These are phyloP conservation scores for Candida pseudoglaebosa DNA, from an alignment of 805 yeast genomes.

Conservation along the genomic window DNA sequence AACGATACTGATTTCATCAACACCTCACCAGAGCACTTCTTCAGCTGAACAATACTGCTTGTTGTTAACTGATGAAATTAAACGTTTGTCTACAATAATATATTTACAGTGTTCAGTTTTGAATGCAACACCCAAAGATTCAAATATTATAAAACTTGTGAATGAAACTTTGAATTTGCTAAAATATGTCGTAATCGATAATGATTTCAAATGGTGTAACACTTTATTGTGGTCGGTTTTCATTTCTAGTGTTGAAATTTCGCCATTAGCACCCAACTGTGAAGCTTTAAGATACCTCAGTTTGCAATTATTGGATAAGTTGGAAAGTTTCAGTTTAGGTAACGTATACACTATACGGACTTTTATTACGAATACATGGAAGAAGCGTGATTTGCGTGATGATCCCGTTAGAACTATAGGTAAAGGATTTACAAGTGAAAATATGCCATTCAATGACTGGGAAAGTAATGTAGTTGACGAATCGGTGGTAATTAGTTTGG, in stretches of 20 bases:
- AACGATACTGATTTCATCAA: neutral
- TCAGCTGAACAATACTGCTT: constrained; percentile 21
- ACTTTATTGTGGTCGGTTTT: constrained; percentile 29
- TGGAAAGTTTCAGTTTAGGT: constrained; percentile 23
- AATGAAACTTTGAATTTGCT: constrained; percentile 15
- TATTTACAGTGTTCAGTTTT: constrained; percentile 26
- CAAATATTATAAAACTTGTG: constrained; percentile 13
- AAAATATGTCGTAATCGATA: constrained; percentile 21
- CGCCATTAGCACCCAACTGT: constrained; percentile 17
- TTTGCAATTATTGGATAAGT: constrained; percentile 20
- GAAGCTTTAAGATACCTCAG: constrained; percentile 24
- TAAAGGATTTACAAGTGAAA: neutral
- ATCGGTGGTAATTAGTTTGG: constrained; percentile 20
- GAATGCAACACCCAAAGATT: constrained; percentile 21
- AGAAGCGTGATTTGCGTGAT: constrained; percentile 22
- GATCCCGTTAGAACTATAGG: neutral
- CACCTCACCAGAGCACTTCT: neutral
- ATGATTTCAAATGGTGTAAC: constrained; percentile 26
- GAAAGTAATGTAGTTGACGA: constrained; percentile 25
- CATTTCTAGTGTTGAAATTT: constrained; percentile 24
- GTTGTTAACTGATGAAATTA: constrained; percentile 24
- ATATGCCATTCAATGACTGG: constrained; percentile 24
- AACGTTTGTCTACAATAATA: constrained; percentile 18
- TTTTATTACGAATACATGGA: constrained; percentile 24
- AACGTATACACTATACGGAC: constrained; percentile 21